Conservation (phyloP, 768 basidiomycete genomes). For the Thelephora ganbajun region DNA sequence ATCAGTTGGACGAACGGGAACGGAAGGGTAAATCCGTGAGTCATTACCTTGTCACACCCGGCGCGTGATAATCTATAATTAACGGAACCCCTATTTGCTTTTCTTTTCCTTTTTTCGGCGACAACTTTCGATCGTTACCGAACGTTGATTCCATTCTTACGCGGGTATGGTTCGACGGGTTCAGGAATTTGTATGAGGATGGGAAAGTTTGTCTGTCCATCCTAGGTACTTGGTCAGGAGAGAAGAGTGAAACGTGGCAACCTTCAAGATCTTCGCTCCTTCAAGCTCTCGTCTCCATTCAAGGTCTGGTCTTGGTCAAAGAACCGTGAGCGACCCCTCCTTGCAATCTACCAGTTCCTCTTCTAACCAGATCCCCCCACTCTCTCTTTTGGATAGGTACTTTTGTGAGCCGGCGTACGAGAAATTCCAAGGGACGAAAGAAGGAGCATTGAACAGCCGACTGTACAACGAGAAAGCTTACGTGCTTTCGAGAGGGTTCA, state of each 20-base stretch:
- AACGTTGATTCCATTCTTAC: neutral
- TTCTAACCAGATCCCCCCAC: neutral
- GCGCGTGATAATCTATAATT: no score
- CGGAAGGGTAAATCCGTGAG: slow-evolving; percentile 80
- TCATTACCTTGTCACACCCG: slow-evolving; percentile 7
- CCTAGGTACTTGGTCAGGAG: slow-evolving; percentile 85
- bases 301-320: slow-evolving; percentile 84
- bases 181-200: slow-evolving; percentile 84
- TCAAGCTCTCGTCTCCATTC: slow-evolving; percentile 88
- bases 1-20: slow-evolving; percentile 91
- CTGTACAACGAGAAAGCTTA: slow-evolving; percentile 90
- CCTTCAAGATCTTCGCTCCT: slow-evolving; percentile 72
- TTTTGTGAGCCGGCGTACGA: slow-evolving; percentile 92
- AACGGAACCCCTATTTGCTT: no score
- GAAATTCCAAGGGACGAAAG: slow-evolving; percentile 80
- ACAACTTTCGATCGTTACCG: no score
- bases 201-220: slow-evolving; percentile 92
- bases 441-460: slow-evolving; percentile 83
- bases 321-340: slow-evolving; percentile 88
- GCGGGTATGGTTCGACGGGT: neutral
- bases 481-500: slow-evolving; percentile 79
- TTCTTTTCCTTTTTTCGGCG: no score
- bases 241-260: slow-evolving; percentile 80
- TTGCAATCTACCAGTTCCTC: no score
- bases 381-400: slow-evolving; percentile 35